Base-by-base conservation (phyloP, 1,284 basidiomycete genomes). In the Coniophora puteana region DNA sequence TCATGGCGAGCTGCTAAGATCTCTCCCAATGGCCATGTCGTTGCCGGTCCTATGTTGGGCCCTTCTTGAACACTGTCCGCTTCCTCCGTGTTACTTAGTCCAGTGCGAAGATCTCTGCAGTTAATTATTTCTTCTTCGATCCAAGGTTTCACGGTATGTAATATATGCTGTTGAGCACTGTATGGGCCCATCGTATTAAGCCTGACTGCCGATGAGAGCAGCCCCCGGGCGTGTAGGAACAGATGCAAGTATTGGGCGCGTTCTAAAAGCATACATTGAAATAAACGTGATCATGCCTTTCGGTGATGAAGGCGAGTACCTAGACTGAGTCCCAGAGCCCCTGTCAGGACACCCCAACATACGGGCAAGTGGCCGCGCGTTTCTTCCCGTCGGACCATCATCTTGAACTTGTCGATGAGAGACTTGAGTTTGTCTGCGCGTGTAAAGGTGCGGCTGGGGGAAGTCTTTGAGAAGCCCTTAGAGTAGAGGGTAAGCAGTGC, bases 1-100 rank as follows among this genome's bases (percentile, higher is more conserved):
- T 98, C 95, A 63, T 99, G 95, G 47, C 95, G 71, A 22, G 82
- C 79, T 30, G 88, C 83, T 14, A 98, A 69, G 31, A 98, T 88
- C 64, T 99, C 95, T n/a, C 93, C 94, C 12, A 99, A 62, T 0
- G 95, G 95, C 92, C 94, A 99, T 4, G 89, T 96, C 50, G 83
- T 93, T 18, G 87, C 85, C 4, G 93, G 93, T 2, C 80, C 80
- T 45, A 67, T 65, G n/a, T 51, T 48, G 14, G 40, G 40, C 18
- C 59, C 46, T 26, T 42, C 38, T 23, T 18, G 6, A 24, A 38
- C 27, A 33, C 41, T 21, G 24, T 45, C 26, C 13, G n/a, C 13
- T 31, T 20, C 21, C 21, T 20, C 33, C 38, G 16, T 32, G 21
- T n/a, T n/a, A 25, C 7, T 66, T 36, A 46, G 63, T 10, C 70